These are phyloP conservation scores for Rosa lucieae DNA, from an alignment of 306 rosid genomes.

Conservation along the genomic window DNA sequence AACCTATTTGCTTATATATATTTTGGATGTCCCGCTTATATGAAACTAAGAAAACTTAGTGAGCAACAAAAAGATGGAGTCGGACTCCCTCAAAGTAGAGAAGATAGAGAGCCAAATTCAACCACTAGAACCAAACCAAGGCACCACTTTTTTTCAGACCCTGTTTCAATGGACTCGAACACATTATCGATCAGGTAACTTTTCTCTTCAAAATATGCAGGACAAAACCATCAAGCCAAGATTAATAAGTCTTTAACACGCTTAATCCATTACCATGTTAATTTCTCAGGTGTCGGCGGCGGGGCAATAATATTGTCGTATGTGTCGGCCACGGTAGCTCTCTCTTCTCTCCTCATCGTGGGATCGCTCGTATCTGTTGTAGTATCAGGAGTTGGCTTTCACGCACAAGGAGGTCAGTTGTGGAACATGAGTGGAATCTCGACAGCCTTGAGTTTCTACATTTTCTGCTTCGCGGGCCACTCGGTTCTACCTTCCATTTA, in stretches of 20 bases:
- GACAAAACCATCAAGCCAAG: background rate
- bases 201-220: background rate
- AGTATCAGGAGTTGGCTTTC: too few relatives aligned
- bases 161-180: slow-evolving; percentile 68
- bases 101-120: slow-evolving; percentile 57
- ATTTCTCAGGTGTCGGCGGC: slow-evolving; percentile 53
- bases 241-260: background rate
- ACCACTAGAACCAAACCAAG: slow-evolving; percentile 30
- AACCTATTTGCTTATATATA: background rate
- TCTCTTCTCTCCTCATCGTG: too few relatives aligned
- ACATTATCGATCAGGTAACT: slow-evolving; percentile 48
- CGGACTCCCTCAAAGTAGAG: background rate
- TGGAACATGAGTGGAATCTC: too few relatives aligned
- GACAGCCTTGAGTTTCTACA: too few relatives aligned
- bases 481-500: too few relatives aligned
- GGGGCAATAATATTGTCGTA: too few relatives aligned
- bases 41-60: background rate
- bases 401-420: too few relatives aligned
- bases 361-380: too few relatives aligned
- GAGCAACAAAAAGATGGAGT: background rate
- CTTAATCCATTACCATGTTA: background rate
- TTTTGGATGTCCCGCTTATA: background rate
- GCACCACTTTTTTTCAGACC: slow-evolving; percentile 56
- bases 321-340: too few relatives aligned
- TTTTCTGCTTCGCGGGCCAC: too few relatives aligned